phyloP scores from a whole-genome alignment of 2,329 filamentous ascomycete species.

The Dactylellina cionopaga region DNA sequence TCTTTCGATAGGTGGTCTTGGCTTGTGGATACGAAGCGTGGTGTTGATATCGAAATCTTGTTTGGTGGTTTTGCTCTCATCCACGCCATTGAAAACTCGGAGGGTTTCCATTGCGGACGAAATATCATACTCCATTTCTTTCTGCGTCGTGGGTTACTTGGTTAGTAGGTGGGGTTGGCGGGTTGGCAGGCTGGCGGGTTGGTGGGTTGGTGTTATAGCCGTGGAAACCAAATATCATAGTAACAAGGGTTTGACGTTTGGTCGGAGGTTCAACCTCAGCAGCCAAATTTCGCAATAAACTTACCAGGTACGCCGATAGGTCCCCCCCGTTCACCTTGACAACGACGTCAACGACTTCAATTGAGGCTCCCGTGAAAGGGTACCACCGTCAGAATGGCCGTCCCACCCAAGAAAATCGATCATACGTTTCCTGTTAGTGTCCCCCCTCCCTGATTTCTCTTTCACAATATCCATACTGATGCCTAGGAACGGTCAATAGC shows the following conservation, averaged over 20 bases:
- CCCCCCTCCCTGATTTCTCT: conserved; percentile 37
- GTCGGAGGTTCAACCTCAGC: conserved; percentile 66
- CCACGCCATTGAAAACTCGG: background rate
- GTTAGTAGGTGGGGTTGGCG: background rate
- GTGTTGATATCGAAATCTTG: conserved; percentile 6
- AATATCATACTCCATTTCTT: conserved; percentile 37
- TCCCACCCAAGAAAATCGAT: conserved; percentile 80
- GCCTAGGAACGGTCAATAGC: conserved; percentile 67
- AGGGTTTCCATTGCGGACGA: conserved; percentile 18
- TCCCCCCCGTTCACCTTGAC: too few relatives aligned
- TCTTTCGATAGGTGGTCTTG: conserved; percentile 14
- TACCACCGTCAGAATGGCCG: conserved; percentile 56
- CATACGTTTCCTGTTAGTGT: conserved; percentile 87
- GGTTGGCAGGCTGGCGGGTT: background rate
- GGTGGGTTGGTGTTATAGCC: too few relatives aligned
- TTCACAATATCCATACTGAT: conserved; percentile 54
- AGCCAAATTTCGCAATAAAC: too few relatives aligned
- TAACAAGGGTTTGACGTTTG: conserved; percentile 59
- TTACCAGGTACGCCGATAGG: too few relatives aligned
- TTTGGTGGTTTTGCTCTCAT: background rate
- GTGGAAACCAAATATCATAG: too few relatives aligned
- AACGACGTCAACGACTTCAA: too few relatives aligned
- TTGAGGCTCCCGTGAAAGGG: too few relatives aligned
- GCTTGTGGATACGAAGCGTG: conserved; percentile 5
- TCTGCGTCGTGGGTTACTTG: too few relatives aligned